Percentiles rank a stretch among this genome's conserved stretches.
phyloP scores from a whole-genome alignment of 2,329 filamentous ascomycete genomes.

The Cytospora chrysosperma region DNA sequence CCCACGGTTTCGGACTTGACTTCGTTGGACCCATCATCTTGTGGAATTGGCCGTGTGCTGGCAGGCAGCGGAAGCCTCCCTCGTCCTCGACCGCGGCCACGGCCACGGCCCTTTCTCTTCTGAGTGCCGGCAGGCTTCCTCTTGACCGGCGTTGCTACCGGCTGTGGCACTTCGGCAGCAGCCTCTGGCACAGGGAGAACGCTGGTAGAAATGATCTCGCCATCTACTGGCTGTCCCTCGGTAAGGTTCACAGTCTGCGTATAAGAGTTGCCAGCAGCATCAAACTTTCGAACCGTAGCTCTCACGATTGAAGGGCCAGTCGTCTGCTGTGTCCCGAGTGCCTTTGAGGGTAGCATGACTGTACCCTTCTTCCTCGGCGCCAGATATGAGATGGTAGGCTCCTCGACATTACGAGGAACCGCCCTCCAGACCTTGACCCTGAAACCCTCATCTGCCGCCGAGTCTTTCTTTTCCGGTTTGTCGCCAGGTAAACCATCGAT shows the following conservation, averaged over 20 bases:
- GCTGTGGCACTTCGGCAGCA: constrained; percentile 52
- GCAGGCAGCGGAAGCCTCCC: constrained; percentile 57
- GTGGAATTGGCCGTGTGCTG: constrained; percentile 32
- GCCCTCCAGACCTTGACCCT: constrained; percentile 62
- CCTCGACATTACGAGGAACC: constrained; percentile 58
- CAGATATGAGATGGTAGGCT: constrained; percentile 50
- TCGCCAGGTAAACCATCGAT: constrained; percentile 45
- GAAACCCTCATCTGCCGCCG: constrained; percentile 62
- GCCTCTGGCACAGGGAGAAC: constrained; percentile 56
- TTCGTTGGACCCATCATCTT: constrained; percentile 39
- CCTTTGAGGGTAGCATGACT: constrained; percentile 55
- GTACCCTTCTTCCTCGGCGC: constrained; percentile 62
- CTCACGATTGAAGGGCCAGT: constrained; percentile 64
- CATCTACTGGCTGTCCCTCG: constrained; percentile 76
- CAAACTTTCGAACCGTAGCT: constrained; percentile 75
- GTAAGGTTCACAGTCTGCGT: constrained; percentile 81
- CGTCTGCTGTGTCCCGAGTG: constrained; percentile 42
- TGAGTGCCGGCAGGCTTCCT: constrained; percentile 74
- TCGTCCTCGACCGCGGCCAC: constrained; percentile 68
- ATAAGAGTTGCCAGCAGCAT: constrained; percentile 77
- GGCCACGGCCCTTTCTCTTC: constrained; percentile 64
- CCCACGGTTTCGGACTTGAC: constrained; percentile 39
- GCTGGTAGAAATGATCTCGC: constrained; percentile 70
- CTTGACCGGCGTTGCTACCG: constrained; percentile 42
- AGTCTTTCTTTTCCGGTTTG: constrained; percentile 62